A percentile compares a stretch with the other conserved stretches of the same genome.
phyloP scores from a whole-genome alignment of 2,329 filamentous ascomycete genomes.

The Fusarium udum region DNA sequence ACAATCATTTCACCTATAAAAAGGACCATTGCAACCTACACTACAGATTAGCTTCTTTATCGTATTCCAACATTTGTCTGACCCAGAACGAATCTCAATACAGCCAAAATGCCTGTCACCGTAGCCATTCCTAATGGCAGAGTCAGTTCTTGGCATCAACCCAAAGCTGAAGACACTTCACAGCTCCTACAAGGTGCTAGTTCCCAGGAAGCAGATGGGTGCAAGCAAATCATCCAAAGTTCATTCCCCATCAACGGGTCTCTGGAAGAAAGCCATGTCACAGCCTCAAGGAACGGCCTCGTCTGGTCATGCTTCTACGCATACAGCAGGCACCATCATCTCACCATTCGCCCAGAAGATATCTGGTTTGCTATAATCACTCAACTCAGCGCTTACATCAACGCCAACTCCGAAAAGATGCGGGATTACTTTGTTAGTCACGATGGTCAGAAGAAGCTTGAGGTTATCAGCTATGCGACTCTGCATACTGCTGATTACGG shows the following conservation, averaged over 20 bases:
- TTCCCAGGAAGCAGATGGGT: background rate
- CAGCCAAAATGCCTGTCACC: background rate
- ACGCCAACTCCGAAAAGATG: background rate
- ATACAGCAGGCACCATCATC: background rate
- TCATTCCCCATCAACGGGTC: rapidly evolving
- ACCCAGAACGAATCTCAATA: rapidly evolving
- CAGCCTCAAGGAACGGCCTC: background rate
- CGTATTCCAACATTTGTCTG: rapidly evolving
- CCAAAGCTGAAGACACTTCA: background rate
- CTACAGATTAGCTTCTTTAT: rapidly evolving
- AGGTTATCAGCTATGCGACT: rapidly evolving
- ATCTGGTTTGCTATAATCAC: background rate
- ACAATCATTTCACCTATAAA: background rate
- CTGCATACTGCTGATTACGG: background rate
- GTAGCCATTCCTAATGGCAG: background rate
- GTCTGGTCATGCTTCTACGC: background rate
- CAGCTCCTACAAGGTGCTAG: background rate
- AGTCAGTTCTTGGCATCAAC: background rate
- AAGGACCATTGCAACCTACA: rapidly evolving
- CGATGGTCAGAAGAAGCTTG: rapidly evolving
- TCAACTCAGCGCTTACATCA: background rate
- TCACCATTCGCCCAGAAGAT: background rate
- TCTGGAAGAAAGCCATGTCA: background rate
- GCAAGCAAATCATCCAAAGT: background rate
- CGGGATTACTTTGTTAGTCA: background rate